Conservation (phyloP, 169 alveolate genomes). For the Haemoproteus tartakovskyi region DNA sequence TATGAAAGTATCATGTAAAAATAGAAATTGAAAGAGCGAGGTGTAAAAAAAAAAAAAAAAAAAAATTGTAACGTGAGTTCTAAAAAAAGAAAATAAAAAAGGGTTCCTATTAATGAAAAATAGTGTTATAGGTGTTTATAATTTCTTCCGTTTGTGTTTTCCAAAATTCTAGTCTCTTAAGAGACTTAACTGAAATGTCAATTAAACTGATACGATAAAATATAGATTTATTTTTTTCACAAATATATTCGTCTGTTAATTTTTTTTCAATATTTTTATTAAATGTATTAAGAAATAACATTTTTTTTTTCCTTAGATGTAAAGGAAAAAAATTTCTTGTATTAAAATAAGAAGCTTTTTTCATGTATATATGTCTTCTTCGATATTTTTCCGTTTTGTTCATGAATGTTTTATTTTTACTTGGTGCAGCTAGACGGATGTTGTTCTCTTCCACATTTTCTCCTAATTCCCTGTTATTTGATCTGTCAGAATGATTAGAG, state of each 20-base stretch:
- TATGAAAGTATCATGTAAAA: too few species aligned
- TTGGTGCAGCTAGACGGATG: background rate
- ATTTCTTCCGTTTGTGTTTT: slow-evolving; percentile 32
- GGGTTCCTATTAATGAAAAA: background rate
- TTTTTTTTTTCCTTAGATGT: slow-evolving; percentile 14
- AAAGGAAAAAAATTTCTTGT: background rate
- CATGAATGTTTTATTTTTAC: too few species aligned
- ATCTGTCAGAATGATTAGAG: too few species aligned
- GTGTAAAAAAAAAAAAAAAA: background rate
- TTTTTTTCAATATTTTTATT: slow-evolving; percentile 5
- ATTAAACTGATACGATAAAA: slow-evolving; percentile 58
- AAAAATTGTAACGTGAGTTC: background rate
- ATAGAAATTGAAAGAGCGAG: background rate
- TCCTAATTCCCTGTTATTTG: too few species aligned
- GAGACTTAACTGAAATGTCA: slow-evolving; percentile 46
- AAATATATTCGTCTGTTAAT: slow-evolving; percentile 5
- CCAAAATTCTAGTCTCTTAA: slow-evolving; percentile 48
- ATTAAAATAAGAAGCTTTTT: background rate
- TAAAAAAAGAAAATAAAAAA: background rate
- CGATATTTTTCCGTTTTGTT: background rate
- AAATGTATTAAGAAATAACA: background rate
- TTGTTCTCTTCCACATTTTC: background rate
- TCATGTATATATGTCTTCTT: slow-evolving; percentile 6
- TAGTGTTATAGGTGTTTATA: slow-evolving; percentile 2
- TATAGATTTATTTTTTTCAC: slow-evolving; percentile 4